A percentile compares a stretch with the other conserved stretches of the same genome.
phyloP scores from a whole-genome alignment of 495 filamentous ascomycete species.

The Daldinia decipiens region DNA sequence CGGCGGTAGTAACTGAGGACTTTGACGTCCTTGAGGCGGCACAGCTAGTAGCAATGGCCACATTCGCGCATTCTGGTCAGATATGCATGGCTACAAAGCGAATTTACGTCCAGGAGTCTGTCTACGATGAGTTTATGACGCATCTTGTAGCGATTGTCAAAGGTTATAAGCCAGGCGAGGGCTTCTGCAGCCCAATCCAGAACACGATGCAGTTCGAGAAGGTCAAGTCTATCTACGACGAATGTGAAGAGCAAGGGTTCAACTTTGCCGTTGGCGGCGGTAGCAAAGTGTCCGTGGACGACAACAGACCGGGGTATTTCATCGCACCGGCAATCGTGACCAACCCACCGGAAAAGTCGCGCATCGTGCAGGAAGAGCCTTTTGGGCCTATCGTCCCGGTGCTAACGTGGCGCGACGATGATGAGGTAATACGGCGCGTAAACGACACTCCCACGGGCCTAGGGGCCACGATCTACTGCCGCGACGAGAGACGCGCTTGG shows the following conservation, averaged over 20 bases:
- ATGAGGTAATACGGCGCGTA: neutral
- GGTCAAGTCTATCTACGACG: neutral
- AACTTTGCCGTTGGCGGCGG: neutral
- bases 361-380: neutral
- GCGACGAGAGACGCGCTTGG: neutral
- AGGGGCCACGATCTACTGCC: neutral
- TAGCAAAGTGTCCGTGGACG: neutral
- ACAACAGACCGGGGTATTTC: neutral
- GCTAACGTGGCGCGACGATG: neutral
- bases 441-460: slow-evolving; percentile 1
- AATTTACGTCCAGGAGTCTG: neutral
- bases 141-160: neutral
- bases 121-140: neutral
- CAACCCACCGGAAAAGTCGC: neutral
- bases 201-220: neutral
- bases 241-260: neutral
- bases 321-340: neutral
- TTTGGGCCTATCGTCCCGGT: neutral
- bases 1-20: neutral
- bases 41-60: neutral
- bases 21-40: neutral
- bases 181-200: neutral
- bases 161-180: neutral
- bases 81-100: slow-evolving; percentile 3
- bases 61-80: neutral